Percentiles rank a stretch among this genome's conserved stretches.
phyloP scores from a whole-genome alignment of 129 eudicot species.

The Pittosporum tobira region DNA sequence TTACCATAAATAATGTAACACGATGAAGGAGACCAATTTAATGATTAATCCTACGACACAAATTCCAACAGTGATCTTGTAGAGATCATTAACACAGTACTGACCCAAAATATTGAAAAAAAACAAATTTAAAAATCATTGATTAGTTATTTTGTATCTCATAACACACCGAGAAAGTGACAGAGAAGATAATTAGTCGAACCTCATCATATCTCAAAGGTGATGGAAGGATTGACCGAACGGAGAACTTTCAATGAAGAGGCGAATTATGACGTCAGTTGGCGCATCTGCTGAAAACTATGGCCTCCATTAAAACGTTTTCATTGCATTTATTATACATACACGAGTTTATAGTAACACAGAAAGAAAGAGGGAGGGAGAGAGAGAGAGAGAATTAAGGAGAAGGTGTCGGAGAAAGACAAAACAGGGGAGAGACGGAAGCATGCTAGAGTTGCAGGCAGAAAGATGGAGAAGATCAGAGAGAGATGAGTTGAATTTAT shows the following conservation, averaged over 20 bases:
- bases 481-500: conserved; percentile 8
- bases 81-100: background rate
- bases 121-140: too few species aligned
- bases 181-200: background rate
- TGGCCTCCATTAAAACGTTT: background rate
- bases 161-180: background rate
- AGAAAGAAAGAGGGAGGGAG: too few species aligned
- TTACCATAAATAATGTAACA: background rate
- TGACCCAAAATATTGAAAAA: background rate
- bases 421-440: background rate
- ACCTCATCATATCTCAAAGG: conserved; percentile 11
- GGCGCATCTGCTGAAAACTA: background rate
- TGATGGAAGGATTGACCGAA: background rate
- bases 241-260: background rate
- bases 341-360: too few species aligned
- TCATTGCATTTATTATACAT: background rate
- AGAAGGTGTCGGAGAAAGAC: too few species aligned
- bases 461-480: background rate
- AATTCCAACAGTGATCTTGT: conserved; percentile 3
- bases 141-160: background rate
- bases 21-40: background rate
- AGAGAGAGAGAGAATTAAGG: background rate
- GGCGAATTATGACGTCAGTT: background rate
- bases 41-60: background rate
- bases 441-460: conserved; percentile 6